Conservation (phyloP, 768 basidiomycete species). For the Mrakia frigida region DNA sequence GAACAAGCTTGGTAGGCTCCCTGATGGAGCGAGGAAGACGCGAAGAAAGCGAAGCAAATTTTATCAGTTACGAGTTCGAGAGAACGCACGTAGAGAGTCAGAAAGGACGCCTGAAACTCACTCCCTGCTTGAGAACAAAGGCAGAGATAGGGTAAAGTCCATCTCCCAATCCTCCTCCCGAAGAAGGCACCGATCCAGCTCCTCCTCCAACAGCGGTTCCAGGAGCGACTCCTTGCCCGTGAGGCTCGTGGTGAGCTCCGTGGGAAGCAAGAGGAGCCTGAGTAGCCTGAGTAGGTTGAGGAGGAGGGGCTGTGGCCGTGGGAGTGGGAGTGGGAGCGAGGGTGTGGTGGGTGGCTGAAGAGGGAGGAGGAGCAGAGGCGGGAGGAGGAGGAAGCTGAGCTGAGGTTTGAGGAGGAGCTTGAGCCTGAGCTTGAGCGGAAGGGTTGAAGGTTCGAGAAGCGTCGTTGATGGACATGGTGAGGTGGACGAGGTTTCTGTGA, state of each 20-base stretch:
- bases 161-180: not conserved
- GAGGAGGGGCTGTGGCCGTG: not conserved
- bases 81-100: not conserved
- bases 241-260: not conserved
- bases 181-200: not conserved
- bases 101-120: not conserved
- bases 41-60: not conserved
- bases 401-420: too few relatives aligned
- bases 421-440: too few relatives aligned
- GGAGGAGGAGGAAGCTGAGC: too few relatives aligned
- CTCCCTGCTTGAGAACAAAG: constrained; percentile 11
- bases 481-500: not conserved
- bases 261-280: not conserved
- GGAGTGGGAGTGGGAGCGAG: not conserved
- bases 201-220: not conserved
- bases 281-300: not conserved
- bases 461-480: constrained; percentile 15
- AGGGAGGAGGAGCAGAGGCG: not conserved
- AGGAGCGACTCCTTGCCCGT: not conserved
- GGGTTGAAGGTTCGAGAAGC: constrained; percentile 10
- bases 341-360: not conserved
- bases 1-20: constrained; percentile 7
- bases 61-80: not conserved
- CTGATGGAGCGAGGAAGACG: not conserved
- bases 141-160: constrained; percentile 13